Conservation (phyloP, 768 basidiomycete species). For the Kwoniella europaea region DNA sequence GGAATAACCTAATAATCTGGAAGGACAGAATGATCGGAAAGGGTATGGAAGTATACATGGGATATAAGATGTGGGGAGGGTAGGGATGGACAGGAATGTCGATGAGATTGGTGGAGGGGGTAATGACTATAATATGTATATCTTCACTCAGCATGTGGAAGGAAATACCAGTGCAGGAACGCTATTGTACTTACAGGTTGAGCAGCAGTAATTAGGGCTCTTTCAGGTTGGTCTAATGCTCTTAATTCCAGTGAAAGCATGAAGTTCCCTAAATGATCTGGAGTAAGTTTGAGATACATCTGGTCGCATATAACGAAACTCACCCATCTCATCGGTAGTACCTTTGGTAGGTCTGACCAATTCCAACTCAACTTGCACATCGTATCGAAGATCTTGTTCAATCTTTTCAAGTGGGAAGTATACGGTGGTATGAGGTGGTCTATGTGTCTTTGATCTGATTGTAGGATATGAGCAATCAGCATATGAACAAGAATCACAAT, state of each 20-base stretch:
- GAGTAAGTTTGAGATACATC: slow-evolving; percentile 1
- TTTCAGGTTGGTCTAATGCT: slow-evolving; percentile 31
- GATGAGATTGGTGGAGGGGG: slow-evolving; percentile 43
- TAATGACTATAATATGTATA: slow-evolving; percentile 37
- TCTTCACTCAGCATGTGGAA: not conserved
- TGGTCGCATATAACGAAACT: slow-evolving; percentile 6
- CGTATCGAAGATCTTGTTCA: slow-evolving; percentile 53
- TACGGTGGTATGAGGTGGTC: slow-evolving; percentile 50
- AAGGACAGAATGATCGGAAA: slow-evolving; percentile 45
- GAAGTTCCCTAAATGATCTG: slow-evolving; percentile 46
- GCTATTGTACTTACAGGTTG: slow-evolving; percentile 41
- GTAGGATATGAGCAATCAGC: not conserved
- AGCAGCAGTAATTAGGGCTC: slow-evolving; percentile 36
- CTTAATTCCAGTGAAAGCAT: slow-evolving; percentile 54
- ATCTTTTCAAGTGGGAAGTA: slow-evolving; percentile 41
- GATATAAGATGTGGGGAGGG: slow-evolving; percentile 23
- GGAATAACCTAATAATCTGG: slow-evolving; percentile 39
- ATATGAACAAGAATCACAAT: not conserved
- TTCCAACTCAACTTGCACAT: slow-evolving; percentile 57
- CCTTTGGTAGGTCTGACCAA: slow-evolving; percentile 48
- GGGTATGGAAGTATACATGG: slow-evolving; percentile 52
- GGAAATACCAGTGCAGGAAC: not conserved
- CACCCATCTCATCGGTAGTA: slow-evolving; percentile 43
- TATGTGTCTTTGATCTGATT: slow-evolving; percentile 45
- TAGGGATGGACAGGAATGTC: slow-evolving; percentile 26